Conservation (phyloP, 768 basidiomycete genomes). For the Leccinum sublutescens region DNA sequence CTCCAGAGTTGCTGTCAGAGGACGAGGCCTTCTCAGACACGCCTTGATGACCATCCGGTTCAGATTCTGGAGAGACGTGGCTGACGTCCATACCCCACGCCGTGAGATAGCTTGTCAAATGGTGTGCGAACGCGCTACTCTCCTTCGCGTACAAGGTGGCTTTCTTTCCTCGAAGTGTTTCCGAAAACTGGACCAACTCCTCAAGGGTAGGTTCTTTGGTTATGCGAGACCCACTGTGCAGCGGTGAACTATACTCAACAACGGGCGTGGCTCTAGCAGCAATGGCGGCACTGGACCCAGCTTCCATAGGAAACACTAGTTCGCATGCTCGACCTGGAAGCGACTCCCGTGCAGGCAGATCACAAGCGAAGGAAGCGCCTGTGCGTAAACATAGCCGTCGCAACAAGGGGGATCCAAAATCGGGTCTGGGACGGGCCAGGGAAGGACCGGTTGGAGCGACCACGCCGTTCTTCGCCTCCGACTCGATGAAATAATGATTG, state of each 20-base stretch:
- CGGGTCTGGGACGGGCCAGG: constrained; percentile 33
- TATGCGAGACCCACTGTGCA: constrained; percentile 48
- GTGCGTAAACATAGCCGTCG: constrained; percentile 60
- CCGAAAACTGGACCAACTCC: constrained; percentile 76
- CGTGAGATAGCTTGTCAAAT: constrained; percentile 89
- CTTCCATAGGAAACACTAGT: constrained; percentile 60
- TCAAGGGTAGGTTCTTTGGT: constrained; percentile 75
- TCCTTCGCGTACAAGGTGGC: constrained; percentile 83
- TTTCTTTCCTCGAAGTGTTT: constrained; percentile 77
- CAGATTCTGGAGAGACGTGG: constrained; percentile 65
- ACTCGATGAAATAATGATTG: constrained; percentile 43
- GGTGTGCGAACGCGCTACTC: constrained; percentile 86
- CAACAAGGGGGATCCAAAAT: constrained; percentile 53
- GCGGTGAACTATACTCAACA: constrained; percentile 47
- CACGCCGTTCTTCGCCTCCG: constrained; percentile 17
- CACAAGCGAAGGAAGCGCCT: constrained; percentile 42
- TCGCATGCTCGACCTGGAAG: constrained; percentile 59
- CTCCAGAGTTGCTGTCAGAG: constrained; percentile 5
- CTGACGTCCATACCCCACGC: constrained; percentile 95
- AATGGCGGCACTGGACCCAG: constrained; percentile 48
- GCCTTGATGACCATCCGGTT: constrained; percentile 39
- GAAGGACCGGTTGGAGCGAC: constrained; percentile 12
- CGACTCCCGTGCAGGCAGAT: constrained; percentile 42
- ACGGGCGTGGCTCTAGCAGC: constrained; percentile 39
- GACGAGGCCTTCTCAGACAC: constrained; percentile 16